These are phyloP conservation scores for Cornus suecica DNA, from an alignment of 148 eudicot species.

Conservation along the genomic window DNA sequence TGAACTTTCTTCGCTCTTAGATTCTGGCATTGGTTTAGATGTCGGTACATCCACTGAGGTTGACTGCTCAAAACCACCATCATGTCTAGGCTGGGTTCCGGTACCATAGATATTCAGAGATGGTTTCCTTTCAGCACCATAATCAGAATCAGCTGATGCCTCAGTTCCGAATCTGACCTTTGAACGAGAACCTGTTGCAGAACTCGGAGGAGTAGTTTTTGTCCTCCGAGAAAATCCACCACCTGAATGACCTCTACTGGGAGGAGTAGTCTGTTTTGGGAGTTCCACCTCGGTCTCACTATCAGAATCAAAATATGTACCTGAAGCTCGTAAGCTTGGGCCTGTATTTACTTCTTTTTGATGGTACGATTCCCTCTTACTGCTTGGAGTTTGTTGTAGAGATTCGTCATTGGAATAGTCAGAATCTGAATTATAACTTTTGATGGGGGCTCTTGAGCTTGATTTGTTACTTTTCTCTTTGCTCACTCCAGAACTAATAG, in stretches of 20 bases:
- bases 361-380: conserved; percentile 16
- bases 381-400: conserved; percentile 17
- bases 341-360: conserved; percentile 25
- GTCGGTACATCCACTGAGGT: conserved; percentile 19
- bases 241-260: conserved; percentile 24
- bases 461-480: conserved; percentile 12
- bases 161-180: conserved; percentile 19
- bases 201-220: conserved; percentile 35
- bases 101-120: conserved; percentile 17
- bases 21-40: conserved; percentile 21
- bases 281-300: conserved; percentile 43
- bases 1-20: conserved; percentile 18
- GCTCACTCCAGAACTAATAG: conserved; percentile 10
- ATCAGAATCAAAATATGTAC: conserved; percentile 42
- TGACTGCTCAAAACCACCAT: conserved; percentile 18
- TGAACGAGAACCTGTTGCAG: conserved; percentile 27
- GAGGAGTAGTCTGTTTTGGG: conserved; percentile 27
- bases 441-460: conserved; percentile 12
- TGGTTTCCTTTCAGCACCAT: conserved; percentile 20
- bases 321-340: conserved; percentile 30
- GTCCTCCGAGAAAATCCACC: conserved; percentile 72
- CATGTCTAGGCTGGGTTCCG: conserved; percentile 21
- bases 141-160: conserved; percentile 21
- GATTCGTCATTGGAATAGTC: conserved; percentile 35
- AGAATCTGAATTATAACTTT: conserved; percentile 26